phyloP scores from a whole-genome alignment of 371 early-diverging fungal species.

The Apophysomyces sp. region DNA sequence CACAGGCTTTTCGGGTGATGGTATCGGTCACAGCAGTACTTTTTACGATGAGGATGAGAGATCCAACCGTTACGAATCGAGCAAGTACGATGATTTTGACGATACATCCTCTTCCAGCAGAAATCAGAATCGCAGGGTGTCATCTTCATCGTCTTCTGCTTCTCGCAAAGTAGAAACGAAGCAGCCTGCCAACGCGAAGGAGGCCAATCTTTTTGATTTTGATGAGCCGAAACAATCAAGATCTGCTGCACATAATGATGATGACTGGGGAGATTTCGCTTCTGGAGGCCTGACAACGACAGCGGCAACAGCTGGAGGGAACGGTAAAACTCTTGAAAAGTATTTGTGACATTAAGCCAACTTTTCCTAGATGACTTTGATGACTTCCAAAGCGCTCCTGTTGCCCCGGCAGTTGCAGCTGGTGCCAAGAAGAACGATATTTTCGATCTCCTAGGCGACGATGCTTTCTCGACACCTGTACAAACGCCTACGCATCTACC shows the following conservation, averaged over 20 bases:
- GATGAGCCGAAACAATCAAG: slow-evolving; percentile 32
- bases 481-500: slow-evolving; percentile 2
- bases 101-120: slow-evolving; percentile 8
- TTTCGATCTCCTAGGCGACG: slow-evolving; percentile 46
- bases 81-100: slow-evolving; percentile 26
- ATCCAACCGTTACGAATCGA: slow-evolving; percentile 17
- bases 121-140: background rate
- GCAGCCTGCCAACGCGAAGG: slow-evolving; percentile 35
- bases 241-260: slow-evolving; percentile 31
- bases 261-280: slow-evolving; percentile 59
- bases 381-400: slow-evolving; percentile 59
- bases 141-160: slow-evolving; percentile 14
- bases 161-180: slow-evolving; percentile 11
- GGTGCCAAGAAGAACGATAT: slow-evolving; percentile 24
- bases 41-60: slow-evolving; percentile 31
- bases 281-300: slow-evolving; percentile 21
- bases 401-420: slow-evolving; percentile 7
- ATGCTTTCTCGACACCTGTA: slow-evolving; percentile 16
- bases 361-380: slow-evolving; percentile 51
- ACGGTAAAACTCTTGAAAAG: background rate
- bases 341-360: background rate
- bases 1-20: slow-evolving; percentile 19
- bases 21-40: slow-evolving; percentile 30
- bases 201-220: slow-evolving; percentile 62
- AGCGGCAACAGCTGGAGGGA: background rate